These are phyloP conservation scores for Pseudocercospora cruenta DNA, from an alignment of 2,329 filamentous ascomycete genomes.

Conservation along the genomic window DNA sequence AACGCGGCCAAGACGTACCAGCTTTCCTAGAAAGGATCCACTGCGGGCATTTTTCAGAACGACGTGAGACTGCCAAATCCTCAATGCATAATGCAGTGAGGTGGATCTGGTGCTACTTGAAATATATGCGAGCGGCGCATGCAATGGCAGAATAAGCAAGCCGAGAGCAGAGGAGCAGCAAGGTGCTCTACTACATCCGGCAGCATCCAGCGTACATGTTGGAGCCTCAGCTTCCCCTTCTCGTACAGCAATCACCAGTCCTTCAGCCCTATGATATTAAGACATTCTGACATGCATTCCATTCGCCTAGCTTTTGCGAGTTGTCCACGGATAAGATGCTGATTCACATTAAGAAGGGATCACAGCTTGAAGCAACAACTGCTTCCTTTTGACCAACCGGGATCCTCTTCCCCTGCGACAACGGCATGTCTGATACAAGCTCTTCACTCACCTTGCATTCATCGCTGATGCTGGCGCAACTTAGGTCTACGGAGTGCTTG, in stretches of 20 bases:
- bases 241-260: neutral
- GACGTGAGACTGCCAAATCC: constrained; percentile 2
- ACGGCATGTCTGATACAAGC: neutral
- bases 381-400: neutral
- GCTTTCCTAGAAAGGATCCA: neutral
- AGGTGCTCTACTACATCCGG: neutral
- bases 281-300: neutral
- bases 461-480: neutral
- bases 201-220: neutral
- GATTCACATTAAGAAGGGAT: neutral
- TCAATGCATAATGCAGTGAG: neutral
- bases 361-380: neutral
- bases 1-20: neutral
- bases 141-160: neutral
- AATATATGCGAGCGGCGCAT: neutral
- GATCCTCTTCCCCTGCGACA: neutral
- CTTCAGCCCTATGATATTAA: constrained; percentile 2
- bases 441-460: neutral
- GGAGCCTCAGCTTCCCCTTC: neutral
- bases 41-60: constrained; percentile 3
- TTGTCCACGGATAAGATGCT: neutral
- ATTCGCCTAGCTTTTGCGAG: neutral
- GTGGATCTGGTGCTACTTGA: neutral
- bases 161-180: neutral
- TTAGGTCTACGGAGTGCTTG: neutral